Evolutionary conservation across 805 yeast species (phyloP), one percentile per base, ranked within the genome.

Genomic region (Candida hungchunana): DNA sequence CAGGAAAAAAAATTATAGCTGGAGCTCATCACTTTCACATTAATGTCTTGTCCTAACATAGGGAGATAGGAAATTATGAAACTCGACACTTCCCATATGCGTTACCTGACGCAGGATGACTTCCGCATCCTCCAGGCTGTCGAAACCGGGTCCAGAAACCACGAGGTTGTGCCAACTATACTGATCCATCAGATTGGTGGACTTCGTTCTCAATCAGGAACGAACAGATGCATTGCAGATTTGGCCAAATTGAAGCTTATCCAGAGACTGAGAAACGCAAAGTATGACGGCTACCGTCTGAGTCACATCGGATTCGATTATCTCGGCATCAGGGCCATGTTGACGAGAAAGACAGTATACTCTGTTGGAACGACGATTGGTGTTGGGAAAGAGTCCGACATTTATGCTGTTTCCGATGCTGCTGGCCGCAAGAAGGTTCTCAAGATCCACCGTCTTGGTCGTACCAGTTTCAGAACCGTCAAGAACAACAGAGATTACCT

Each of bases 341-440:
- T 83, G 44, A 82, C 80, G 52, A 70, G 87, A 47, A 77, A 79
- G 27, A 71, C 86, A 0, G 56, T 93, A 8, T 79, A 79, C 51
- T 81, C 90, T 2, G 74, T 90, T 12, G 97, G 96, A 13, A 71
- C 80, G 30, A 84, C 82, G 8, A 88, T 90, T 48, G 98, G 97
- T 41, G 96, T 93, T 34, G 98, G 98, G 51, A 93, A 93, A 56
- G 98, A 93, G 61, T 88, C 97, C 3, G 98, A 93, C 64, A 89
- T 93, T 52, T 87, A 82, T 59, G 73, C 89, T 10, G 89, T 84
- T 1, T 78, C 81, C 39, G 89, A 82, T 51, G 64, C 70, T 10
- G 55, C 71, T 15, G 93, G 90, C 1, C 50, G 55, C n/a, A 73
- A 76, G 35, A 73, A 75, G 50, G 96, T 89, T 13, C 63, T 93